Base-by-base conservation (phyloP, 108 stramenopile species). In the Nitzschia sp. region DNA sequence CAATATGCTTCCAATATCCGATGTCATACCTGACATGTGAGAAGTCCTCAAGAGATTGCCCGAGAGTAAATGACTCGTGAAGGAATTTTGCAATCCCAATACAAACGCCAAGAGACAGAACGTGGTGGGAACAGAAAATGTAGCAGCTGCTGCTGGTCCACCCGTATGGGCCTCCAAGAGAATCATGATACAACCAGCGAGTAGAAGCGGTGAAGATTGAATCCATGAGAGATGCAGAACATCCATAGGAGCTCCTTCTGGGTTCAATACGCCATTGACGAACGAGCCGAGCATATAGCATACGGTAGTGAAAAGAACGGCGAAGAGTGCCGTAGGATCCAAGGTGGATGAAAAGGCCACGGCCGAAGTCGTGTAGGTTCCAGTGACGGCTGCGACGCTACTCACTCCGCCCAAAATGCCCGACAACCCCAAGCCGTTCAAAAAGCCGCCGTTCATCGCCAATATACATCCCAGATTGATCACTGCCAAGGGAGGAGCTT, bases 311-410 rank as follows among this genome's bases (percentile, higher is more conserved):
- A 1, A 50, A 31, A 17, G 35, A 64, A 29, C 63, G 9, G 48
- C 58, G 65, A 23, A 22, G 22, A 25, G 3, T 2, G 41, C 61
- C 33, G 34, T 70, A 28, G 35, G 76, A 41, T 28, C 46, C 31
- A 69, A 27, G 30, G 68, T 65, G 13, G 38, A 22, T 1, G 80
- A 78, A 6, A 70, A 32, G 1, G 58, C 75, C 15, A 85, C 63
- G 21, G 77, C 82, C 25, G 75, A 45, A 15, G 47, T 80, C 3
- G 80, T 86, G 53, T 70, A 86, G 0, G 85, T 64, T 15, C 80
- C 77, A 2, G 85, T 86, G 9, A 83, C 71, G 41, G 81, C 79
- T 2, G 85, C 35, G n/a, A 79, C 81, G 29, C 58, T 70, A 32
- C 62, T 68, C 0, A 53, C 58, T 13, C 19, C 19, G 8, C 35